Conservation (phyloP, 2,329 filamentous ascomycete genomes). For the Talaromyces sp. region DNA sequence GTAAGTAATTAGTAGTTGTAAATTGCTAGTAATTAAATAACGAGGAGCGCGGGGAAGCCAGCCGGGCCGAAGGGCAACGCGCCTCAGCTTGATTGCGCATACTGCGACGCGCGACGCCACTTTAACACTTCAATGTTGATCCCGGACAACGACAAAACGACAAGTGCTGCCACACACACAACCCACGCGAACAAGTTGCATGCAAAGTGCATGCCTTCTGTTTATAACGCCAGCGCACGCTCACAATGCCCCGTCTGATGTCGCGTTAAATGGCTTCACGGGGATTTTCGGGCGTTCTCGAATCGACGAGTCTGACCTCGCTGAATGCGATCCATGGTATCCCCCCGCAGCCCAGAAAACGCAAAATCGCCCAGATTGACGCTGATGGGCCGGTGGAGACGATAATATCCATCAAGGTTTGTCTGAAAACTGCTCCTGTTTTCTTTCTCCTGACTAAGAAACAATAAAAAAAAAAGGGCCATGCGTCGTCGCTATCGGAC, state of each 20-base stretch:
- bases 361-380: slow-evolving; percentile 22
- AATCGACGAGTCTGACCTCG: slow-evolving; percentile 26
- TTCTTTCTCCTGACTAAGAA: background rate
- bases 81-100: background rate
- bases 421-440: background rate
- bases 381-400: slow-evolving; percentile 9
- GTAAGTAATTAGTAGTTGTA: too few relatives aligned
- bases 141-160: background rate
- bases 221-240: background rate
- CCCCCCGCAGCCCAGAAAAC: slow-evolving; percentile 26
- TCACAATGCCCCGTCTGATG: slow-evolving; percentile 5
- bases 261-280: slow-evolving; percentile 33
- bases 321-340: slow-evolving; percentile 25
- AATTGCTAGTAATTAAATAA: background rate
- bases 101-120: background rate
- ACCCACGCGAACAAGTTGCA: background rate
- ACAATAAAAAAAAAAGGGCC: slow-evolving; percentile 21
- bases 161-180: background rate
- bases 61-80: background rate
- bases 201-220: background rate
- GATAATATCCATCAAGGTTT: slow-evolving; percentile 25
- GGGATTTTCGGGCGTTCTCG: slow-evolving; percentile 23
- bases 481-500: slow-evolving; percentile 28
- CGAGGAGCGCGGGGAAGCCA: background rate
- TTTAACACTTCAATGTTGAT: background rate